Base-by-base conservation (phyloP, 768 basidiomycete genomes). In the Pleurotus tuber-regium region DNA sequence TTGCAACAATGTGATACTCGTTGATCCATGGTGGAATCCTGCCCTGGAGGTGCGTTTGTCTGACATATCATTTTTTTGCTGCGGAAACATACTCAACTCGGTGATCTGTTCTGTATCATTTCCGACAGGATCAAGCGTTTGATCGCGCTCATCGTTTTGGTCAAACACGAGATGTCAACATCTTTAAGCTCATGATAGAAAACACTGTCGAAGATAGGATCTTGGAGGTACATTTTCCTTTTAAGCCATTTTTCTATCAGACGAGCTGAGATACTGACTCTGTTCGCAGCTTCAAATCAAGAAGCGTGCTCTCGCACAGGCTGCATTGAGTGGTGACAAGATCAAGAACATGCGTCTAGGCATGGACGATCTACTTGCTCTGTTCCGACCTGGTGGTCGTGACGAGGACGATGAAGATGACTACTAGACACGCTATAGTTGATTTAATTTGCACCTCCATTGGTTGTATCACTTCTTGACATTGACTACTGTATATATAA, bases 21-120 rank as follows among this genome's bases (percentile, higher is more conserved):
- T 92, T 51, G 96, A 97, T 64, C 70, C 94, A 54, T 98, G 95
- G 94, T 98, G 95, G 92, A 89, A 92, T 65, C 90, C 91, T 8
- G 91, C 89, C 0, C 74, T 91, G 3, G 89, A 91, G 69, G 87
- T 88, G 57, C 55, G 78, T 63, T 16, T 38, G 21, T 11, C n/a
- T 38, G 35, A 38, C 35, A 16, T n/a, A n/a, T n/a, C n/a, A n/a
- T n/a, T n/a, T n/a, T n/a, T n/a, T n/a, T n/a, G n/a, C n/a, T n/a
- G n/a, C n/a, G n/a, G n/a, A 59, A 51, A 57, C 58, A 40, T 56
- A 52, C 52, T 60, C 18, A 54, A 52, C 12, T 46, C 29, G 24
- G 14, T 23, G 40, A 12, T 21, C 40, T 14, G 29, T 46, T 46
- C 4, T 38, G 11, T 16, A 21, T 39, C 42, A 23, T 12, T 30